Evolutionary conservation across 148 eudicot genomes (phyloP).

Genomic region (Pharnaceum exiguum): DNA sequence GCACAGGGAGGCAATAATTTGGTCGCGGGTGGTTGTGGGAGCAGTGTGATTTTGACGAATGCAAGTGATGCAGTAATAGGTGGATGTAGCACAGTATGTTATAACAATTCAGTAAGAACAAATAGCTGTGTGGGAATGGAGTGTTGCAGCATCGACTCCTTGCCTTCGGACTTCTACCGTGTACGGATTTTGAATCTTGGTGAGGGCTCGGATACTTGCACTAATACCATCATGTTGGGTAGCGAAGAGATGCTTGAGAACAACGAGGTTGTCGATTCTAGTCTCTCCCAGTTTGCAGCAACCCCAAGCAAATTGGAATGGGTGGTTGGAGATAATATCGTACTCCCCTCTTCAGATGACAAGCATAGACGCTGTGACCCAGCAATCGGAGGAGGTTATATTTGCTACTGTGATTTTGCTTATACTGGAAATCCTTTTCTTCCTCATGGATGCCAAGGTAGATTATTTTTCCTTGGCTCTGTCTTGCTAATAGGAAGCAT

Average conservation of each 20-base stretch:
- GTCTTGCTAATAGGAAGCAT: no score
- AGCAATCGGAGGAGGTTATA: background rate
- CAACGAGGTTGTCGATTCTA: background rate
- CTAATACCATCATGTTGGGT: background rate
- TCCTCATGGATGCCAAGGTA: conserved; percentile 14
- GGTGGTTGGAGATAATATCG: background rate
- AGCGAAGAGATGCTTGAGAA: background rate
- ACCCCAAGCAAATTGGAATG: background rate
- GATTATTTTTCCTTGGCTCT: background rate
- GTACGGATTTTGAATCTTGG: background rate
- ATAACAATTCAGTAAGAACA: background rate
- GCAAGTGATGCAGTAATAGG: background rate
- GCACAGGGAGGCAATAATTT: background rate
- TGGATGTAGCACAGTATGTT: background rate
- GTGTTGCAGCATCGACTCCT: background rate
- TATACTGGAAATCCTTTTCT: conserved; percentile 18
- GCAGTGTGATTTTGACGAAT: background rate
- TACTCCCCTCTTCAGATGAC: background rate
- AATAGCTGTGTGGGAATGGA: background rate
- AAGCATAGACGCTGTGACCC: background rate
- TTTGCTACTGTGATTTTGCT: background rate
- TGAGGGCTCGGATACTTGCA: background rate
- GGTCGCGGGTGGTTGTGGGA: background rate
- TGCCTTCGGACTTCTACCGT: background rate
- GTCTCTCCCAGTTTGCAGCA: background rate